These are phyloP conservation scores for Neckera pumila DNA, from an alignment of 225 moss, liverwort and hornwort species.

Conservation along the genomic window DNA sequence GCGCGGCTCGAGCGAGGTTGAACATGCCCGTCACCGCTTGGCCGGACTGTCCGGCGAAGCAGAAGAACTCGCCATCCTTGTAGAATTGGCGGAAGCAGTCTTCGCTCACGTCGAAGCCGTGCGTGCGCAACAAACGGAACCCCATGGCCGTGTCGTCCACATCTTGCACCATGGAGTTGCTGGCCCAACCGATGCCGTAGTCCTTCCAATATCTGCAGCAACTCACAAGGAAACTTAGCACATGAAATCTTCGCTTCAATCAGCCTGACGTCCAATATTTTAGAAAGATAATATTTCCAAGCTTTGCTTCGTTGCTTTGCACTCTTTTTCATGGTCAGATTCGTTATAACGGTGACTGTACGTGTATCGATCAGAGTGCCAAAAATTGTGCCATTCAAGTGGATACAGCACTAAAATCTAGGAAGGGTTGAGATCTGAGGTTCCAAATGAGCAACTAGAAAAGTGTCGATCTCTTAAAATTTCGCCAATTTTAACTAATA, in stretches of 20 bases:
- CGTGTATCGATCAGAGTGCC: neutral
- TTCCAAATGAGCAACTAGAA: neutral
- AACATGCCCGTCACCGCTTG: constrained; percentile 64
- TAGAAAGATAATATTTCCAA: neutral
- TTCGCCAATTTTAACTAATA: neutral
- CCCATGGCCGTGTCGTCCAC: constrained; percentile 84
- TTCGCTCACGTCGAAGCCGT: constrained; percentile 62
- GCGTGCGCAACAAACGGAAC: constrained; percentile 62
- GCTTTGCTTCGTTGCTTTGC: neutral
- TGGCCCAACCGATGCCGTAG: constrained; percentile 54
- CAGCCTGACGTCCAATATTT: neutral
- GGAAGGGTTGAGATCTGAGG: neutral
- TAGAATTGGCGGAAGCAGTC: constrained; percentile 58
- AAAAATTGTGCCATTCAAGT: neutral
- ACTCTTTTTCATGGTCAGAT: neutral
- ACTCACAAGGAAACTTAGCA: neutral
- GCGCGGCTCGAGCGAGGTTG: constrained; percentile 55
- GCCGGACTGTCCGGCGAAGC: constrained; percentile 54
- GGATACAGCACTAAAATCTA: neutral
- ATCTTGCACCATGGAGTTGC: constrained; percentile 41
- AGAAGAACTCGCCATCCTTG: constrained; percentile 53
- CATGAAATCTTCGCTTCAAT: neutral
- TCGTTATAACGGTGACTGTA: neutral
- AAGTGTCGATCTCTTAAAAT: neutral
- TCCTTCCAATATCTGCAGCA: constrained; percentile 25